Evolutionary conservation across 2,329 filamentous ascomycete species (phyloP), one percentile per base, ranked within the genome.

Genomic region (Berkeleyomyces basicola): DNA sequence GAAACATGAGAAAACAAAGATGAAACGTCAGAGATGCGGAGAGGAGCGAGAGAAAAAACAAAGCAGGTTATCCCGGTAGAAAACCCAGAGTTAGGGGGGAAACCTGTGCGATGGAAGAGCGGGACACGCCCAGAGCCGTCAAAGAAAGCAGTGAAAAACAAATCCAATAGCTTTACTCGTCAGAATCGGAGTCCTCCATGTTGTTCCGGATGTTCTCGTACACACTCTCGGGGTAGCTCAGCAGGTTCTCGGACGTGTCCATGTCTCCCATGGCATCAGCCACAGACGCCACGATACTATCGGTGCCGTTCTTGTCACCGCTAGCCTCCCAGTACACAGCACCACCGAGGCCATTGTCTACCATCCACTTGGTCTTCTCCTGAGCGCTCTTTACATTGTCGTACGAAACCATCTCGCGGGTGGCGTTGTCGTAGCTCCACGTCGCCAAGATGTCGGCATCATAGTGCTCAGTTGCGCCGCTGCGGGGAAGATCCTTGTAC

Each of bases 291-390:
- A 88, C 81, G 66, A 93, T 73, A 68, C 86, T 90, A 23, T 68
- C 66, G 0, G 68, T 69, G 40, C 76, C 79, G 0, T 66, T 67
- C 66, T 72, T 75, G 68, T 95, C 89, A 10, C 82, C 84, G 67
- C 82, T 86, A 7, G 82, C 85, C 72, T 95, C 88, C 89, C 89
- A 95, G 80, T 87, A 95, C 77, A 93, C 88, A 0, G 82, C 84
- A 10, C 89, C 89, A 0, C 86, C 88, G 0, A 95, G 78, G 0
- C 79, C 75, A 61, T 77, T 76, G 31, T 74, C 68, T 67, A 76
- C 74, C 66, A 93, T 77, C 69, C 85, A 93, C 7, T 75, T 70
- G 0, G 80, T 80, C 75, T 93, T 95, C 66, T 74, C 70, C 37
- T 70, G 70, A 0, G 81, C 81, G 66, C 84, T 82, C 40, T 74